A percentile compares a stretch with the other conserved stretches of the same genome.
Conservation (phyloP, 2,329 filamentous ascomycete genomes). For the Aspergillus flavus region DNA sequence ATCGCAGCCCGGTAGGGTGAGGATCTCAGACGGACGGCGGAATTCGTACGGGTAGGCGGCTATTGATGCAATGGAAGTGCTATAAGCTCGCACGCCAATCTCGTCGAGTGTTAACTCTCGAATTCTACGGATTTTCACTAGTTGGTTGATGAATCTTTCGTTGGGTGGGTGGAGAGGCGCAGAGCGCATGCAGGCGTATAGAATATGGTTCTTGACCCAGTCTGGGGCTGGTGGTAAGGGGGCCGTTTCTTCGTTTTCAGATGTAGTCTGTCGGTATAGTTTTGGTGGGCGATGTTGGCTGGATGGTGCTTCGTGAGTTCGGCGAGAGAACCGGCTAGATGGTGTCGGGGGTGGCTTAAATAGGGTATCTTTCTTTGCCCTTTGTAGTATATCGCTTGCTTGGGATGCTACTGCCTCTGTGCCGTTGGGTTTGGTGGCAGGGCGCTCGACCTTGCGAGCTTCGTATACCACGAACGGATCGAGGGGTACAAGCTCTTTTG, state of each 20-base stretch:
- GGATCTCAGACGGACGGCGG: slow-evolving; percentile 46
- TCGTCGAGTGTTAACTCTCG: slow-evolving; percentile 73
- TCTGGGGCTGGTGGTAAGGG: slow-evolving; percentile 68
- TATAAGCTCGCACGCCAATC: slow-evolving; percentile 83
- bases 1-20: slow-evolving; percentile 74
- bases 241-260: slow-evolving; percentile 67
- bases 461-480: slow-evolving; percentile 55
- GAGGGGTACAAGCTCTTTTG: slow-evolving; percentile 48
- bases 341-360: neutral
- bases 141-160: slow-evolving; percentile 69
- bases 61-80: slow-evolving; percentile 79
- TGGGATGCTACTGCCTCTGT: neutral
- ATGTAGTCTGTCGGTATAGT: slow-evolving; percentile 71
- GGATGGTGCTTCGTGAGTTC: slow-evolving; percentile 8
- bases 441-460: slow-evolving; percentile 48
- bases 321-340: neutral
- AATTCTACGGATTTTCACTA: slow-evolving; percentile 73
- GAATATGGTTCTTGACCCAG: slow-evolving; percentile 65
- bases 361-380: slow-evolving; percentile 54
- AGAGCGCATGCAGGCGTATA: slow-evolving; percentile 79
- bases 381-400: slow-evolving; percentile 50
- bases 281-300: slow-evolving; percentile 37
- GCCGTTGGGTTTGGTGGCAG: slow-evolving; percentile 20
- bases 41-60: slow-evolving; percentile 74
- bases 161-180: slow-evolving; percentile 74